A percentile compares a stretch with the other conserved stretches of the same genome.
Evolutionary conservation across 306 rosid species (phyloP).

Genomic region (Prunus campanulata): DNA sequence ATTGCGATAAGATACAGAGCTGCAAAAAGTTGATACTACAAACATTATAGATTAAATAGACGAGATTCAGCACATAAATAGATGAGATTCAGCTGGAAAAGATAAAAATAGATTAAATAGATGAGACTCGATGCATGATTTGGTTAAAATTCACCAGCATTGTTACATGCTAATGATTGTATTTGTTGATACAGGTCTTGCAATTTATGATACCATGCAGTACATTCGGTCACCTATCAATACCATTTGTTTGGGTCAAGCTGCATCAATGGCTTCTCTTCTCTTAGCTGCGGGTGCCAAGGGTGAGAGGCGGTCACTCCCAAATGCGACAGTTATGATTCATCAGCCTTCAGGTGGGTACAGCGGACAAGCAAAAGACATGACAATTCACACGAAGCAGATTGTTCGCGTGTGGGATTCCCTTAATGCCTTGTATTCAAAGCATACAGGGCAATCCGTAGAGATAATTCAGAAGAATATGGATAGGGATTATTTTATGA

Average conservation of each 20-base stretch:
- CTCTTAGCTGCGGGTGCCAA: slow-evolving; percentile 88
- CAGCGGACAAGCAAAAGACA: slow-evolving; percentile 94
- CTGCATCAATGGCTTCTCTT: slow-evolving; percentile 97
- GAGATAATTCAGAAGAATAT: slow-evolving; percentile 67
- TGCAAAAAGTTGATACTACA: background rate
- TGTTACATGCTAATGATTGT: background rate
- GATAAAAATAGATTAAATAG: background rate
- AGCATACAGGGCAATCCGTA: slow-evolving; percentile 70
- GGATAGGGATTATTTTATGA: slow-evolving; percentile 91
- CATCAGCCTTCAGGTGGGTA: slow-evolving; percentile 98
- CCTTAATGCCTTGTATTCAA: slow-evolving; percentile 63
- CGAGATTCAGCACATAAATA: background rate
- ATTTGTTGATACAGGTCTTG: slow-evolving; percentile 64
- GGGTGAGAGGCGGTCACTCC: slow-evolving; percentile 93
- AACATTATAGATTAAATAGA: background rate
- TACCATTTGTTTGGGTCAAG: slow-evolving; percentile 91
- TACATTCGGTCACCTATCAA: slow-evolving; percentile 84
- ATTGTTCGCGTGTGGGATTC: slow-evolving; percentile 82
- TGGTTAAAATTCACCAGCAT: background rate
- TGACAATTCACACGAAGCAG: slow-evolving; percentile 88
- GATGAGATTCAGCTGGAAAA: background rate
- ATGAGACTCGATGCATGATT: background rate
- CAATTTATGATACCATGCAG: slow-evolving; percentile 97
- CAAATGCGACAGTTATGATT: slow-evolving; percentile 86
- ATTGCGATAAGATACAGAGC: background rate